phyloP scores from a whole-genome alignment of 2,329 filamentous ascomycete species.

The Didymella lethalis region DNA sequence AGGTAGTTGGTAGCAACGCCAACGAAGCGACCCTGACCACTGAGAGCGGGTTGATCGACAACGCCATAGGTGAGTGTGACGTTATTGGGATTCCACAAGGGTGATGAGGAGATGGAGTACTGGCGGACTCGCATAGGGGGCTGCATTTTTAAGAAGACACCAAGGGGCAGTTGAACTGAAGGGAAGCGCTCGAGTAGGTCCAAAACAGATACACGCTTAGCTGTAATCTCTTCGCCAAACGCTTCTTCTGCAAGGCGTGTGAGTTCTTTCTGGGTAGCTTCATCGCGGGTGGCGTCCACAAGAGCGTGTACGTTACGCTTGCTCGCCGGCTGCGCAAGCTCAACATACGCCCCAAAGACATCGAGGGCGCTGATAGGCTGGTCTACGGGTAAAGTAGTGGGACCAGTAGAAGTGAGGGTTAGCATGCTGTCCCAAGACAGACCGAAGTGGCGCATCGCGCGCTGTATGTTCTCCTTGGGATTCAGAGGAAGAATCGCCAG shows the following conservation, averaged over 20 bases:
- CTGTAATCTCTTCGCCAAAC: conserved; percentile 50
- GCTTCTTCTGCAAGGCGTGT: conserved; percentile 55
- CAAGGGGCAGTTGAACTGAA: conserved; percentile 67
- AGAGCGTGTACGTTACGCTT: conserved; percentile 66
- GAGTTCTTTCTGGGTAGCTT: conserved; percentile 60
- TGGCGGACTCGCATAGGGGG: conserved; percentile 80
- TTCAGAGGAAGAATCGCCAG: conserved; percentile 77
- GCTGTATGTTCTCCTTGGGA: conserved; percentile 65
- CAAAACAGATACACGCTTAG: conserved; percentile 69
- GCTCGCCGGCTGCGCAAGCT: conserved; percentile 75
- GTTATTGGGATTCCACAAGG: conserved; percentile 64
- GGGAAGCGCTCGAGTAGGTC: conserved; percentile 72
- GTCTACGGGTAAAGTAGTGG: conserved; percentile 71
- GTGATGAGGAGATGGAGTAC: conserved; percentile 81
- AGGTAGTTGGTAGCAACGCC: conserved; percentile 57
- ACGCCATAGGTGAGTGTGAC: conserved; percentile 74
- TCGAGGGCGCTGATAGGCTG: conserved; percentile 68
- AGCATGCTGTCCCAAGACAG: conserved; percentile 74
- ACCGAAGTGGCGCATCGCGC: conserved; percentile 70
- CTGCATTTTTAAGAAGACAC: conserved; percentile 73
- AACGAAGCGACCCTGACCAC: conserved; percentile 54
- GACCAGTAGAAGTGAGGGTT: conserved; percentile 66
- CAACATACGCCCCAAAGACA: conserved; percentile 74
- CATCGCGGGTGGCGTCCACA: conserved; percentile 59
- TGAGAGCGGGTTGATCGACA: conserved; percentile 63